Evolutionary conservation across 2,329 filamentous ascomycete genomes (phyloP).

Genomic region (Xylariaceae sp.): DNA sequence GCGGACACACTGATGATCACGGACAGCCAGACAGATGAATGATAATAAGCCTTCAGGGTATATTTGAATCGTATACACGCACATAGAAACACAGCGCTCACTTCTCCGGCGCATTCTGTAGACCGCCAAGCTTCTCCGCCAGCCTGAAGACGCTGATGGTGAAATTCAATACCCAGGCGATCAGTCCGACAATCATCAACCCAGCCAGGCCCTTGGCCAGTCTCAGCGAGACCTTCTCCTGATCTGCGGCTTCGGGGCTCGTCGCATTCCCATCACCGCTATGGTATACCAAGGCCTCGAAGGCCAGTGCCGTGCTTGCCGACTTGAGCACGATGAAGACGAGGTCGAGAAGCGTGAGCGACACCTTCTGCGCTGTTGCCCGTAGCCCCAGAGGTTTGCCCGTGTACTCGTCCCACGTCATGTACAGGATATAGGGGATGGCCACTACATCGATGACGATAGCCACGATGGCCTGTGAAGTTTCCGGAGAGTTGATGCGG

Average conservation of each 20-base stretch:
- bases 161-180: constrained; percentile 89
- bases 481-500: constrained; percentile 42
- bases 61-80: constrained; percentile 7
- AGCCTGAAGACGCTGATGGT: constrained; percentile 73
- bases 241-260: constrained; percentile 24
- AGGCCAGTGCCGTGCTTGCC: constrained; percentile 83
- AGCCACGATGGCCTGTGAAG: constrained; percentile 77
- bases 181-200: constrained; percentile 71
- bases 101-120: constrained; percentile 35
- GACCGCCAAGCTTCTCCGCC: constrained; percentile 52
- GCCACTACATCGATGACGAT: constrained; percentile 84
- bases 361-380: constrained; percentile 74
- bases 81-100: constrained; percentile 8
- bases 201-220: constrained; percentile 62
- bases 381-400: constrained; percentile 87
- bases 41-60: constrained; percentile 8
- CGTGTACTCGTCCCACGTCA: constrained; percentile 94
- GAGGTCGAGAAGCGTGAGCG: constrained; percentile 82
- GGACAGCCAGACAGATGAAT: too few relatives aligned
- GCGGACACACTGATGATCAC: too few relatives aligned
- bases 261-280: constrained; percentile 24
- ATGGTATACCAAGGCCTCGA: constrained; percentile 67
- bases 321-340: constrained; percentile 98
- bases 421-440: constrained; percentile 83
- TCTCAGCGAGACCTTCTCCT: constrained; percentile 52